Percentiles rank a stretch among this genome's conserved stretches.
These are phyloP conservation scores for Colletotrichum gloeosporioides DNA, from an alignment of 2,329 filamentous ascomycete genomes.

Conservation along the genomic window DNA sequence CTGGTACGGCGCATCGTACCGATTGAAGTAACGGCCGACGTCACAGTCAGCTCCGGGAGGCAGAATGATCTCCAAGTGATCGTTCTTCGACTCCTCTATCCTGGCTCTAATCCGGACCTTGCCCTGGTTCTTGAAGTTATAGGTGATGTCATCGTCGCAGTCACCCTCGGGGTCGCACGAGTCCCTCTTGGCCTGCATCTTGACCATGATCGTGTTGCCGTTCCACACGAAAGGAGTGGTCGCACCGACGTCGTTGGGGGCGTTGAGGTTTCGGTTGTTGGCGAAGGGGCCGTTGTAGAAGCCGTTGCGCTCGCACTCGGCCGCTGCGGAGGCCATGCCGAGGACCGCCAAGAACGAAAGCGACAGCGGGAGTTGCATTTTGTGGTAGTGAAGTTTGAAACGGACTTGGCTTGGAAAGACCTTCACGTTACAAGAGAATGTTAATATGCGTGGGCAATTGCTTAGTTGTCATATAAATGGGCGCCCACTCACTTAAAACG, in stretches of 20 bases:
- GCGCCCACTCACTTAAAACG: background rate
- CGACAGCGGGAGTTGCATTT: background rate
- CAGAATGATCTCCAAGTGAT: background rate
- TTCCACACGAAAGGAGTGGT: background rate
- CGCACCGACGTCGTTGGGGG: background rate
- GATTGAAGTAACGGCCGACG: background rate
- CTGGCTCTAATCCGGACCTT: background rate
- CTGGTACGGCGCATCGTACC: background rate
- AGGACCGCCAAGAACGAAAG: background rate
- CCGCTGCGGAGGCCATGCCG: background rate
- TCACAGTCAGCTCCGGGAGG: background rate
- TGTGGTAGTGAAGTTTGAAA: background rate
- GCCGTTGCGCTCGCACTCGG: background rate
- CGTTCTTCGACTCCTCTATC: background rate
- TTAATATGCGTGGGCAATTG: background rate
- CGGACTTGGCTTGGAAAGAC: background rate
- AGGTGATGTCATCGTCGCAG: background rate
- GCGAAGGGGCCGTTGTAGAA: background rate
- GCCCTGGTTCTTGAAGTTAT: background rate
- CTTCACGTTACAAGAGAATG: background rate
- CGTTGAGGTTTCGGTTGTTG: background rate
- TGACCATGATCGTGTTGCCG: background rate
- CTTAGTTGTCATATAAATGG: fast-evolving
- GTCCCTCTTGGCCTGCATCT: background rate
- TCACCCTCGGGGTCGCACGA: background rate